Conservation (phyloP, 106 monocot genomes). For the Dendrobium chrysotoxum region DNA sequence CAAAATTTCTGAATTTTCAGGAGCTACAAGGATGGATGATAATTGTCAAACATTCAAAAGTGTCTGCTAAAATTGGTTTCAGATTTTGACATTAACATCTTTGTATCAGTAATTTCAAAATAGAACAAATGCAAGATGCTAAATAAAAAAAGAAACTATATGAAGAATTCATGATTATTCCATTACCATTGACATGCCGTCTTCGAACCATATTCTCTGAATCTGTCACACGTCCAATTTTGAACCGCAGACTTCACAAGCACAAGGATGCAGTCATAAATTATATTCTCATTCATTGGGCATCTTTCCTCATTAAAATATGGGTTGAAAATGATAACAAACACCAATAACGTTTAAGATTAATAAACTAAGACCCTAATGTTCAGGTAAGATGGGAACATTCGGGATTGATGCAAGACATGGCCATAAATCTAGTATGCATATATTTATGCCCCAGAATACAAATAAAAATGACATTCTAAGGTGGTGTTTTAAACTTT, state of each 20-base stretch:
- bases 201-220: background rate
- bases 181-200: background rate
- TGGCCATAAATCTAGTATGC: background rate
- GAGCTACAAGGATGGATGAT: too few species aligned
- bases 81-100: background rate
- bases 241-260: background rate
- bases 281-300: background rate
- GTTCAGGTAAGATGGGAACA: background rate
- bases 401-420: background rate
- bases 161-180: background rate
- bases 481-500: background rate
- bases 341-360: background rate
- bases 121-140: background rate
- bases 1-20: background rate
- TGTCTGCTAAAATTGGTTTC: background rate
- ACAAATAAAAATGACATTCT: background rate
- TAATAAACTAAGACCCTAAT: background rate
- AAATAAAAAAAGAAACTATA: background rate
- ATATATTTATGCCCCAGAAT: background rate
- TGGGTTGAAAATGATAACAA: background rate
- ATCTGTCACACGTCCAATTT: background rate
- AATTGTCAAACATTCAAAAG: background rate
- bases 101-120: background rate
- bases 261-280: background rate
- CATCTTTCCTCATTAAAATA: background rate